Evolutionary conservation across 2,329 filamentous ascomycete species (phyloP).

Genomic region (Hypoxylon sp.): DNA sequence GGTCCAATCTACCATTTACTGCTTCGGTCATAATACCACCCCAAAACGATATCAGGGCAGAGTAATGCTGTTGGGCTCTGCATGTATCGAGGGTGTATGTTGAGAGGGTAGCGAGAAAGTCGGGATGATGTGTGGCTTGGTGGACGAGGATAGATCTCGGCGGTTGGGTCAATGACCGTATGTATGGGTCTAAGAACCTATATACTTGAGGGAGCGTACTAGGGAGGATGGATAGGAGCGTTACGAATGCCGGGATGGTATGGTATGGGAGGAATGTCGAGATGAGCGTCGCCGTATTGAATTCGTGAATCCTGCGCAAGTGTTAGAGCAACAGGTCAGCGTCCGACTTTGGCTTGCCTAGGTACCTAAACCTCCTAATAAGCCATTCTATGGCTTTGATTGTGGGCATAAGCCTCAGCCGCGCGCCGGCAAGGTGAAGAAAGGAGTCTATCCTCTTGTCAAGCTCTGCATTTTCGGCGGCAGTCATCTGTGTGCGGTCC

Average conservation of each 20-base stretch:
- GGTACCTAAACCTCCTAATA: slow-evolving; percentile 90
- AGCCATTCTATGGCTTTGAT: slow-evolving; percentile 96
- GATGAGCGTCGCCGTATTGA: slow-evolving; percentile 82
- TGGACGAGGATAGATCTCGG: slow-evolving; percentile 86
- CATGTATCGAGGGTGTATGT: slow-evolving; percentile 81
- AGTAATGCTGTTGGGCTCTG: slow-evolving; percentile 77
- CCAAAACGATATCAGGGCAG: slow-evolving; percentile 89
- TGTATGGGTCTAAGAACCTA: slow-evolving; percentile 88
- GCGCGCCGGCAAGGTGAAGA: slow-evolving; percentile 80
- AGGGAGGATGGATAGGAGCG: slow-evolving; percentile 88
- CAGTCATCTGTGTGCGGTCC: slow-evolving; percentile 86
- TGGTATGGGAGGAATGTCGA: slow-evolving; percentile 95
- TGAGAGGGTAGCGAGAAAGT: slow-evolving; percentile 82
- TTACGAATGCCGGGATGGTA: slow-evolving; percentile 84
- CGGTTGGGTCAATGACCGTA: slow-evolving; percentile 78
- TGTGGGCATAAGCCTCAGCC: slow-evolving; percentile 84
- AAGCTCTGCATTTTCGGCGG: slow-evolving; percentile 83
- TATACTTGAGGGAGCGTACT: slow-evolving; percentile 78
- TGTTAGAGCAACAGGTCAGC: slow-evolving; percentile 21
- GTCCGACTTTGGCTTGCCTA: slow-evolving; percentile 47
- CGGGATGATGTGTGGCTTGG: slow-evolving; percentile 80
- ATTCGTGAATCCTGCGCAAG: slow-evolving; percentile 82
- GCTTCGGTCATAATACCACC: slow-evolving; percentile 88
- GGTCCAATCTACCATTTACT: slow-evolving; percentile 83
- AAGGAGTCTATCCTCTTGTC: slow-evolving; percentile 84